Percentiles rank a stretch among this genome's conserved stretches.
These are phyloP conservation scores for Cladobotryum mycophilum DNA, from an alignment of 2,329 filamentous ascomycete genomes.

Conservation along the genomic window DNA sequence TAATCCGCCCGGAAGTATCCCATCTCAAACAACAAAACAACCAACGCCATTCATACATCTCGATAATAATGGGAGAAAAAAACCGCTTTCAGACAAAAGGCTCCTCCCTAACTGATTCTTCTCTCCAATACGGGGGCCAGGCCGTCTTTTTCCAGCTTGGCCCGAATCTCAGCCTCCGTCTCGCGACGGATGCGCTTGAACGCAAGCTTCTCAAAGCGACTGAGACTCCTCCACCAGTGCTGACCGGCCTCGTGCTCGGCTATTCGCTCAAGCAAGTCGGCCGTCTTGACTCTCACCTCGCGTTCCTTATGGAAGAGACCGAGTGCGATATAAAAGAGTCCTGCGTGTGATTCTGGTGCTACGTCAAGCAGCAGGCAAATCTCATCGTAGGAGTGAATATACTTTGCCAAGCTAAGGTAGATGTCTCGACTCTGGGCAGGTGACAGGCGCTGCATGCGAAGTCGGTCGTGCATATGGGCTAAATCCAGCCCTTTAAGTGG, in stretches of 20 bases:
- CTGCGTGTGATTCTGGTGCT: conserved; percentile 77
- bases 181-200: conserved; percentile 73
- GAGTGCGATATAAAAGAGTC: conserved; percentile 83
- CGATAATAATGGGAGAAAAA: too few species aligned
- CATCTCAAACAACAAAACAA: too few species aligned
- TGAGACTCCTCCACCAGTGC: conserved; percentile 85
- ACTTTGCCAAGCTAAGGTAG: conserved; percentile 71
- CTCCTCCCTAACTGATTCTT: conserved; percentile 41
- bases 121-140: conserved; percentile 36
- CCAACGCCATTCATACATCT: too few species aligned
- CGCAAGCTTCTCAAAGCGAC: conserved; percentile 81
- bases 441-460: conserved; percentile 74
- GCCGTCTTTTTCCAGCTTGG: conserved; percentile 40
- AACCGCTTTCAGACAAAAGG: too few species aligned
- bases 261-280: conserved; percentile 75
- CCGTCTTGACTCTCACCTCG: conserved; percentile 70
- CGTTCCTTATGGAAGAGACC: conserved; percentile 86
- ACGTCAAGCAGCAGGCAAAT: conserved; percentile 79
- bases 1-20: too few species aligned
- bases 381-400: conserved; percentile 74
- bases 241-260: conserved; percentile 82
- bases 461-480: conserved; percentile 84
- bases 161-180: conserved; percentile 45
- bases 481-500: conserved; percentile 79
- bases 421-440: conserved; percentile 74